Conservation (phyloP, 2,329 filamentous ascomycete genomes). For the Aspergillus pseudoterreus region DNA sequence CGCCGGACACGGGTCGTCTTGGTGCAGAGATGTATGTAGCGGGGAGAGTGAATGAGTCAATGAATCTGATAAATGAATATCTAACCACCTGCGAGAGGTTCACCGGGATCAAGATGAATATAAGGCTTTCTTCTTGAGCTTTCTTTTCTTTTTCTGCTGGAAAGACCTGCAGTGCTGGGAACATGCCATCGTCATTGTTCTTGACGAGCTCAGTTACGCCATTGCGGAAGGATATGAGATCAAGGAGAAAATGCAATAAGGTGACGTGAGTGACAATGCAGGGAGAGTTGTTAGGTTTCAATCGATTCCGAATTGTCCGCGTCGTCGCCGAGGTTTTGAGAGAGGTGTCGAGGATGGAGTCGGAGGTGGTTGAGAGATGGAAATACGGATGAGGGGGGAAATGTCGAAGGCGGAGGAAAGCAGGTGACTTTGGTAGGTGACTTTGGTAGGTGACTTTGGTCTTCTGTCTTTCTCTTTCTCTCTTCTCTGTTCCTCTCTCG, state of each 20-base stretch:
- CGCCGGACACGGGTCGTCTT: not conserved
- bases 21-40: not conserved
- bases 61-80: not conserved
- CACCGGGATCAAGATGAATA: not conserved
- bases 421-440: not conserved
- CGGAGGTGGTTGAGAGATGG: not conserved
- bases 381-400: conserved; percentile 1
- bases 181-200: conserved; percentile 15
- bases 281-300: not conserved
- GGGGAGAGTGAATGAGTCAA: not conserved
- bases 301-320: no score
- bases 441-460: not conserved
- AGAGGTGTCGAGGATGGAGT: no score
- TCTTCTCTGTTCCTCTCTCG: not conserved
- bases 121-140: conserved; percentile 7
- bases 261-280: not conserved
- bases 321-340: no score
- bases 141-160: conserved; percentile 17
- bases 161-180: conserved; percentile 11
- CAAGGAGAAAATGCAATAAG: conserved; percentile 12
- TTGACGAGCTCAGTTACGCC: conserved; percentile 15
- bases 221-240: conserved; percentile 17
- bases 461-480: not conserved
- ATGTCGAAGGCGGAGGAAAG: not conserved
- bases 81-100: not conserved